Evolutionary conservation across 345 rosid genomes (phyloP), one percentile per base, ranked within the genome.

Genomic region (Eutrema heterophyllum): DNA sequence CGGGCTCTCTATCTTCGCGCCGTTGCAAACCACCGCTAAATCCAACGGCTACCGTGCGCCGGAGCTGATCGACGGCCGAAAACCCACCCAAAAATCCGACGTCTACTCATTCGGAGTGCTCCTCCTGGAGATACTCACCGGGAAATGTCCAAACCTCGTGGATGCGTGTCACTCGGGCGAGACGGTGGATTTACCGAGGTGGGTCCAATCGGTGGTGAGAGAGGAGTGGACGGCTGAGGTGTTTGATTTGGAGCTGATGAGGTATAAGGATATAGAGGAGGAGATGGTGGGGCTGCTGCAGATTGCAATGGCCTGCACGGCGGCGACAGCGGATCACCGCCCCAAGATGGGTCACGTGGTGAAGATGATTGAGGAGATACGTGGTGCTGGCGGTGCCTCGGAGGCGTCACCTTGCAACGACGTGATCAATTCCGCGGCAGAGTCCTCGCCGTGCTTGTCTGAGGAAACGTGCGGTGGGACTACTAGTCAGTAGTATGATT

Each of bases 151-250:
- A 0, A 87, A 89, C 0, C 7, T 72, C 1, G 79, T 77, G 66
- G 97, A 93, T 0, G 68, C 82, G 1, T 82, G 76, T 24, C 93
- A 83, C 7, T 41, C 70, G 0, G 15, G 81, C 5, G 82, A 84
- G 61, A 73, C 71, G 2, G 80, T 88, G 68, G 96, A 90, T 53
- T 71, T 90, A 81, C 96, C 93, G 0, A 76, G 83, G 77, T 90
- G 93, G 96, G 96, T 90, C 2, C 88, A 86, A 64, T 86, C 89
- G 0, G 96, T 90, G 61, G 96, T 90, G 74, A 86, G 91, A 40
- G 96, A 90, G 71, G 93, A 88, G 64, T 90, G 96, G 96, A 90
- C 96, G 21, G 96, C 96, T 5, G 93, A 90, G 78, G 93, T 90
- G 46, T 90, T 90, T 21, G 96, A 90, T 81, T 46, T 88, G 75